phyloP scores from a whole-genome alignment of 164 flowering plant genomes.

The Magnolia changhungtana region DNA sequence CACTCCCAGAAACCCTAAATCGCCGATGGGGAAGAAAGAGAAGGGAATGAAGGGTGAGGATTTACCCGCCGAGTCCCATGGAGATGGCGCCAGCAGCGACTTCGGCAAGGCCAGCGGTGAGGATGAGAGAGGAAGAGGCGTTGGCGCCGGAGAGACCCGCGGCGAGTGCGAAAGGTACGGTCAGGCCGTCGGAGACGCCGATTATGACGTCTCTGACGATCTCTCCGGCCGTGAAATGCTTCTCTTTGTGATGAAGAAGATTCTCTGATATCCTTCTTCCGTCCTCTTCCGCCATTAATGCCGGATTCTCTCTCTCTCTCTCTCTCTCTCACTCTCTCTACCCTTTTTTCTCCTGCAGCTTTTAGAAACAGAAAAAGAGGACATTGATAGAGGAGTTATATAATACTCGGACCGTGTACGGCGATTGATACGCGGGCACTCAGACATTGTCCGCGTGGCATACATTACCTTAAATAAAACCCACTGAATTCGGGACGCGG shows the following conservation, averaged over 20 bases:
- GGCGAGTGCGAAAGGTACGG: slow-evolving; percentile 94
- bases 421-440: too few relatives aligned
- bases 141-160: slow-evolving; percentile 90
- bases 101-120: slow-evolving; percentile 96
- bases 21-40: background rate
- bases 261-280: background rate
- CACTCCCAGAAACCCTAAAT: too few relatives aligned
- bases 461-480: too few relatives aligned
- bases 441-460: too few relatives aligned
- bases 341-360: too few relatives aligned
- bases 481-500: too few relatives aligned
- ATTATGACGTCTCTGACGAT: slow-evolving; percentile 87
- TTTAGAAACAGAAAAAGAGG: too few relatives aligned
- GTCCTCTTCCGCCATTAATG: background rate
- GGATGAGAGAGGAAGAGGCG: slow-evolving; percentile 69
- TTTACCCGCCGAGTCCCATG: slow-evolving; percentile 97
- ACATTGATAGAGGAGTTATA: too few relatives aligned
- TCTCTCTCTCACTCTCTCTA: background rate
- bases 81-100: slow-evolving; percentile 97
- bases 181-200: slow-evolving; percentile 93
- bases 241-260: slow-evolving; percentile 57
- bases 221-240: slow-evolving; percentile 86
- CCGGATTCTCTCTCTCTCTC: background rate
- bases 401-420: too few relatives aligned
- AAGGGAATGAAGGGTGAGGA: background rate